A percentile compares a stretch with the other conserved stretches of the same genome.
phyloP scores from a whole-genome alignment of 306 rosid species.

The Pyrus communis region DNA sequence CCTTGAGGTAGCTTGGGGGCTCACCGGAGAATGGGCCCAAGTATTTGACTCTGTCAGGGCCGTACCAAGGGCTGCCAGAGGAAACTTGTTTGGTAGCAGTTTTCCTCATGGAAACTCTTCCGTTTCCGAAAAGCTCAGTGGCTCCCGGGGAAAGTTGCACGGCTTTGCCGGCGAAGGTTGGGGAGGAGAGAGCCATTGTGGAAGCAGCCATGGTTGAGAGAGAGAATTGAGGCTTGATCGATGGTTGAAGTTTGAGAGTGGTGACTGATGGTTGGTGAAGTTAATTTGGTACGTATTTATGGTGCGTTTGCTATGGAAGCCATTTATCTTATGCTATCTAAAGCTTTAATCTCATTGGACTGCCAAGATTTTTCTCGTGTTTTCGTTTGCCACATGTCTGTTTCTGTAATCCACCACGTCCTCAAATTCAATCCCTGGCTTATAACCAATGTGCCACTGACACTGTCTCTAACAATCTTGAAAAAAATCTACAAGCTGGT shows the following conservation, averaged over 20 bases:
- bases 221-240: background rate
- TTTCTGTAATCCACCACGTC: constrained; percentile 3
- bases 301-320: background rate
- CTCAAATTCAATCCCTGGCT: background rate
- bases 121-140: constrained; percentile 19
- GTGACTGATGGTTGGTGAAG: background rate
- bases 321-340: constrained; percentile 34
- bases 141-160: constrained; percentile 45
- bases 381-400: constrained; percentile 20
- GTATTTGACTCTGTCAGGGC: constrained; percentile 90
- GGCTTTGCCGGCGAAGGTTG: constrained; percentile 61
- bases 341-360: constrained; percentile 26
- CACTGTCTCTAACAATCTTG: background rate
- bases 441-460: background rate
- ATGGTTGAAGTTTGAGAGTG: background rate
- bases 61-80: constrained; percentile 82
- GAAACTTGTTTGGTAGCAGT: constrained; percentile 21
- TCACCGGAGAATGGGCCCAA: constrained; percentile 89
- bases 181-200: constrained; percentile 77
- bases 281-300: background rate
- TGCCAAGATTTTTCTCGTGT: background rate
- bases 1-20: constrained; percentile 62
- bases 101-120: constrained; percentile 60
- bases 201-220: constrained; percentile 56
- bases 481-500: background rate